Conservation (phyloP, 2,329 filamentous ascomycete species). For the Beauveria sp. region DNA sequence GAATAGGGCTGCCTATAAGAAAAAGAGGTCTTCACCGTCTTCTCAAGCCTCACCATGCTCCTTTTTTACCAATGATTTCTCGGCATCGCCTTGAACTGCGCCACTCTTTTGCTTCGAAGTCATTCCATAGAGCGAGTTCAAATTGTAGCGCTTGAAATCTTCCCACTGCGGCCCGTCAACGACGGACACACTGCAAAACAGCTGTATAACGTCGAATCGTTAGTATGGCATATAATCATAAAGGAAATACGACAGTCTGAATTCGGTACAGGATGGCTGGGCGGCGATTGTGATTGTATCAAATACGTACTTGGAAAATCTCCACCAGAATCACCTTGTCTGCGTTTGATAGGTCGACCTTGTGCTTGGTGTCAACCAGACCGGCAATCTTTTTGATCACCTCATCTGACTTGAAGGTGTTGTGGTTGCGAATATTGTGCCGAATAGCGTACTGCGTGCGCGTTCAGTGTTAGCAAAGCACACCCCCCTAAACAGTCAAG, state of each 20-base stretch:
- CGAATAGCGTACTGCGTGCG: conserved; percentile 68
- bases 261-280: not conserved
- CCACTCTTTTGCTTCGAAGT: conserved; percentile 13
- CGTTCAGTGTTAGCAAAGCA: not conserved
- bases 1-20: not conserved
- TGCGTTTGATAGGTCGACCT: conserved; percentile 69
- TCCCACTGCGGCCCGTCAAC: conserved; percentile 65
- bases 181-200: conserved; percentile 70
- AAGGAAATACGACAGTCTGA: too few species aligned
- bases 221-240: not conserved
- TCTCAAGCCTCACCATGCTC: not conserved
- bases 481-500: not conserved
- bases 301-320: conserved; percentile 60
- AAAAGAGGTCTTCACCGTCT: not conserved
- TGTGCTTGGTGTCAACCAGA: conserved; percentile 58
- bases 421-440: conserved; percentile 68
- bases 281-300: not conserved
- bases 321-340: conserved; percentile 75
- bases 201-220: conserved; percentile 36
- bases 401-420: conserved; percentile 55
- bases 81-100: not conserved
- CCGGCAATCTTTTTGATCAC: conserved; percentile 66
- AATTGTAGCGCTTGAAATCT: conserved; percentile 66
- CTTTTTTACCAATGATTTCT: not conserved
- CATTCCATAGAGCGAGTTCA: conserved; percentile 61